Evolutionary conservation across 2,329 filamentous ascomycete species (phyloP).

Genomic region (Graphilbum fragrans): DNA sequence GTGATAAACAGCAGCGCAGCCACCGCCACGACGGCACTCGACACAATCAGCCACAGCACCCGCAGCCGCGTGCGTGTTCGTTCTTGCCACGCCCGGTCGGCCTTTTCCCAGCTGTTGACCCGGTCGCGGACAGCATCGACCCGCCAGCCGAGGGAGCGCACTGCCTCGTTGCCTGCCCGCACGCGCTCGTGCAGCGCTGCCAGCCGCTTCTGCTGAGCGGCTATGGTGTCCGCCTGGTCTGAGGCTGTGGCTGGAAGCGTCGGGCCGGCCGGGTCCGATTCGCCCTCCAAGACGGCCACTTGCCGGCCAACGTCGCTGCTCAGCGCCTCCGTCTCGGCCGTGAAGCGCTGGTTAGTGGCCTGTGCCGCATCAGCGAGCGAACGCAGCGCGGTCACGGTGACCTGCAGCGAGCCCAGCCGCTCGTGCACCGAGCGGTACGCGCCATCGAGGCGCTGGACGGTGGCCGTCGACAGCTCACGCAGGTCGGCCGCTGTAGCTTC

Average conservation of each 20-base stretch:
- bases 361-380: constrained; percentile 53
- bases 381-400: constrained; percentile 51
- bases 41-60: constrained; percentile 50
- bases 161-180: constrained; percentile 43
- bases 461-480: constrained; percentile 33
- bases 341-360: constrained; percentile 46
- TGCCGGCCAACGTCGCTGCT: constrained; percentile 48
- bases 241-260: constrained; percentile 15
- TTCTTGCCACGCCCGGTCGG: constrained; percentile 57
- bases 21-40: constrained; percentile 32
- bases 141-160: constrained; percentile 46
- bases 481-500: constrained; percentile 5
- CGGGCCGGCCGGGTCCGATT: constrained; percentile 7
- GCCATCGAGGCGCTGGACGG: constrained; percentile 56
- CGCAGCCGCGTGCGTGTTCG: constrained; percentile 51
- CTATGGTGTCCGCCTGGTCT: constrained; percentile 43
- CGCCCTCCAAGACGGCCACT: constrained; percentile 21
- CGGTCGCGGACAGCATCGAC: constrained; percentile 51
- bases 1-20: constrained; percentile 28
- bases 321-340: constrained; percentile 44
- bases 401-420: constrained; percentile 51
- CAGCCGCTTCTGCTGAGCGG: constrained; percentile 53
- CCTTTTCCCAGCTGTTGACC: constrained; percentile 55
- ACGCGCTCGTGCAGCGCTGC: constrained; percentile 50
- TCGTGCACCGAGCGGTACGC: constrained; percentile 64